Evolutionary conservation across 495 filamentous ascomycete genomes (phyloP), one percentile per base, ranked within the genome.

Genomic region (Aspergillus mulundensis): DNA sequence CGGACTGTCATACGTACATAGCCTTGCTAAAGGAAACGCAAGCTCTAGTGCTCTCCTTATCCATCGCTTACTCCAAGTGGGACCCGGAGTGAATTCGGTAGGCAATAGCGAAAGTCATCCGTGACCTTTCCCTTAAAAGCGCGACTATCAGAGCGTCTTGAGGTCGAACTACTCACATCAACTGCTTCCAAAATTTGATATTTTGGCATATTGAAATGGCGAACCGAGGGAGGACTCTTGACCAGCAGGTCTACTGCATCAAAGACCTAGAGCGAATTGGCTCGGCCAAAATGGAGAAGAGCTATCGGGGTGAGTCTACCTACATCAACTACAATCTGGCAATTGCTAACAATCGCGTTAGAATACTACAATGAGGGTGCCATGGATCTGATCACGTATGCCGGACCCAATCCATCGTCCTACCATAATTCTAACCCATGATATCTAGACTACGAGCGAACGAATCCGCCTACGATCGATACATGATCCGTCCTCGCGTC

Each of bases 401-500:
- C 11, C 11, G 14, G 11, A 2, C 11, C 34, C 12, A 10, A 11
- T 15, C 34, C 11, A 36, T 12, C 14, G 11, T n/a, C n/a, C 34
- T 28, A 4, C 8, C 8, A 14, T 2, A 36, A 36, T 11, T 15
- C 7, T 15, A 11, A 36, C 32, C 32, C 12, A 36, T 10, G 8
- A 4, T 14, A 6, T 36, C 12, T 7, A 40, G 38, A 40, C 38
- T 82, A 0, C 67, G 66, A 14, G 80, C 82, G 23, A 82, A 84
- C 53, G 65, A 76, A 53, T 65, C 69, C 10, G 78, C 78, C n/a
- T 84, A 67, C 56, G 66, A 76, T 56, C 72, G 74, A 10, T 85
- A 84, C 55, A 74, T 71, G 28, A 72, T 86, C 32, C 71, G 78
- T 4, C 80, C 81, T 8, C 73, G 82, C n/a, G 71, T 84, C 16